Evolutionary conservation across 148 eudicot species (phyloP), one percentile per base, ranked within the genome.

Genomic region (Selenicereus undatus): DNA sequence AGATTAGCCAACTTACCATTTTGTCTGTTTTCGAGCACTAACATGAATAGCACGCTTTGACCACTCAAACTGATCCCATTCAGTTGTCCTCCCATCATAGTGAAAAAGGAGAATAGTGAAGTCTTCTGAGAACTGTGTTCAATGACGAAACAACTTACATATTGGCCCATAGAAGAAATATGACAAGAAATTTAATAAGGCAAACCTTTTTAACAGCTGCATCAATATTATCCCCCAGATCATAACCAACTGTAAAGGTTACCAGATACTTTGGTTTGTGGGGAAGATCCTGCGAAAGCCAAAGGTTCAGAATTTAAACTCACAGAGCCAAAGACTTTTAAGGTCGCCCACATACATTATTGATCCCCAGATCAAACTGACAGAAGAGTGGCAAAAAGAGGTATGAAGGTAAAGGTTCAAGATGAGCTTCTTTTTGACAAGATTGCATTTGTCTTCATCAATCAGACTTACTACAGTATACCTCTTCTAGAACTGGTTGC

Each of bases 11-110:
- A 27, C 42, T 85, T 80, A 93, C 97, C 97, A 93, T 83, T 88
- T 90, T 50, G 98, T 90, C 85, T 94, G 98, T 84, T 91, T 92
- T n/a, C 39, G 85, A 39, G 83, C 92, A 69, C 94, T 92, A 26
- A 94, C 82, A 84, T 92, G 98, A 75, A 92, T 88, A 69, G 93
- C 98, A 26, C 85, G 85, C 79, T 88, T 89, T 26, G 98, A 94
- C 98, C 98, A 94, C 77, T 92, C 97, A 80, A 89, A 92, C 77
- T 89, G 88, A 80, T 91, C 92, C 97, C 98, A 94, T 73, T 94
- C 98, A 65, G 84, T 89, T 52, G 86, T 85, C 83, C 83, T 82
- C 14, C 91, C 94, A 83, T 94, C 98, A 66, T 94, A 94, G 84
- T 92, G 98, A 69, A 94, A 94, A 62, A 94, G 88, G 69, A 91